Evolutionary conservation across 2,329 filamentous ascomycete genomes (phyloP).

Genomic region (Metarhizium brunneum): DNA sequence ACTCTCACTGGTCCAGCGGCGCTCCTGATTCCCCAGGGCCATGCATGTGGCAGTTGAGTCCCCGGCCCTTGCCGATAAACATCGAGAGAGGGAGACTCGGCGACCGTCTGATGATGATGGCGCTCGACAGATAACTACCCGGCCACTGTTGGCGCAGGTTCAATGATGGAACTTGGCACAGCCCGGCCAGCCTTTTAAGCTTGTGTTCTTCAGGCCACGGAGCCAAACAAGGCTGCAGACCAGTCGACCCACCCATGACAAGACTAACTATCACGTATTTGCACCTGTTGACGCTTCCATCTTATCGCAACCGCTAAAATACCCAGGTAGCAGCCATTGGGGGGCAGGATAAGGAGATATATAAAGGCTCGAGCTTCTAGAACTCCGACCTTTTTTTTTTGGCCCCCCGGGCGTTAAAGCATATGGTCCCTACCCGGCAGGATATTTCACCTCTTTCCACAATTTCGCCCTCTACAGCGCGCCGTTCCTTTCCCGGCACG

Average conservation of each 20-base stretch:
- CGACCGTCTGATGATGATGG: not conserved
- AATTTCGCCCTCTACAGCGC: too few relatives aligned
- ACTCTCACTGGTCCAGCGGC: not conserved
- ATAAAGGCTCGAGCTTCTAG: too few relatives aligned
- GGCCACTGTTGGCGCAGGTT: not conserved
- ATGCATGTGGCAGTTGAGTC: not conserved
- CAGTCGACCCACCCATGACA: not conserved
- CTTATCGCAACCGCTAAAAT: not conserved
- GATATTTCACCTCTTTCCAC: too few relatives aligned
- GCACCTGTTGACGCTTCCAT: not conserved
- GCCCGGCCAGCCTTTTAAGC: too few relatives aligned
- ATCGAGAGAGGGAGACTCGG: not conserved
- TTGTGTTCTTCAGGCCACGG: not conserved
- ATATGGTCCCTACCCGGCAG: too few relatives aligned
- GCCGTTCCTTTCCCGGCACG: too few relatives aligned
- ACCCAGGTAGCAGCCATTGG: too few relatives aligned
- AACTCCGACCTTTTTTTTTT: too few relatives aligned
- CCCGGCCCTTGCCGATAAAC: not conserved
- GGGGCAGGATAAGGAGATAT: too few relatives aligned
- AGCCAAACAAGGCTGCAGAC: not conserved
- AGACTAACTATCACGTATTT: not conserved
- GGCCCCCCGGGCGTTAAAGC: too few relatives aligned
- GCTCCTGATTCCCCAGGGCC: constrained; percentile 10
- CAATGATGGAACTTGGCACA: too few relatives aligned
- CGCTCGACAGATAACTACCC: not conserved